These are phyloP conservation scores for Aureobasidium sp. DNA, from an alignment of 2,329 filamentous ascomycete species.

Conservation along the genomic window DNA sequence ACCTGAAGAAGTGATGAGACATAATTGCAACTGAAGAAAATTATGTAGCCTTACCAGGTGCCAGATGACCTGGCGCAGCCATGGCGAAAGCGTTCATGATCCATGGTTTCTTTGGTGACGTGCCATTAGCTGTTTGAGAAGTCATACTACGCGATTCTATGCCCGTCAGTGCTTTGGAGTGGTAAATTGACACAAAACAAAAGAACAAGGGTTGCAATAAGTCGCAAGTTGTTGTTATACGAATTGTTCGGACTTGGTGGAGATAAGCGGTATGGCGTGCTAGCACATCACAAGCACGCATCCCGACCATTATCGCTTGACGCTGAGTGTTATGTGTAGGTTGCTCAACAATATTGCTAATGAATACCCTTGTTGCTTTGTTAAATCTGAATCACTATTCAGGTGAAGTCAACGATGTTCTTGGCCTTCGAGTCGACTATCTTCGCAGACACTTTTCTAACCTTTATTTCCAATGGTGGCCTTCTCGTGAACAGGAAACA, in stretches of 20 bases:
- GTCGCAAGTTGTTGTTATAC: background rate
- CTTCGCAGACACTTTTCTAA: too few species aligned
- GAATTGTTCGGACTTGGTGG: background rate
- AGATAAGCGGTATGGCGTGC: background rate
- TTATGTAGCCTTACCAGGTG: conserved; percentile 30
- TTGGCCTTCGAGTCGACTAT: too few species aligned
- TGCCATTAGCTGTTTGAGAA: background rate
- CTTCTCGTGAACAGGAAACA: background rate
- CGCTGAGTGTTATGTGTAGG: background rate
- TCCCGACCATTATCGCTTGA: background rate
- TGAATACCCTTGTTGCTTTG: too few species aligned
- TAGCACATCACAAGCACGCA: background rate
- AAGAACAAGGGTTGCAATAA: background rate
- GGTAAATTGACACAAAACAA: too few species aligned
- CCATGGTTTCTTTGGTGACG: conserved; percentile 31
- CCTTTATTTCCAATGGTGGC: background rate
- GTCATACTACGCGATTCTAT: background rate
- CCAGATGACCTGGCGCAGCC: conserved; percentile 41
- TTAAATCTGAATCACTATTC: too few species aligned
- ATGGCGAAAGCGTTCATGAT: conserved; percentile 45
- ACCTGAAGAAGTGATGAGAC: conserved; percentile 22
- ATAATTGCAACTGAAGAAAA: conserved; percentile 3
- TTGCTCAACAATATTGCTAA: background rate
- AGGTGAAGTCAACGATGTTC: too few species aligned
- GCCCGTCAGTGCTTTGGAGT: too few species aligned